phyloP scores from a whole-genome alignment of 371 early-diverging fungal genomes.

The Apophysomyces variabilis region DNA sequence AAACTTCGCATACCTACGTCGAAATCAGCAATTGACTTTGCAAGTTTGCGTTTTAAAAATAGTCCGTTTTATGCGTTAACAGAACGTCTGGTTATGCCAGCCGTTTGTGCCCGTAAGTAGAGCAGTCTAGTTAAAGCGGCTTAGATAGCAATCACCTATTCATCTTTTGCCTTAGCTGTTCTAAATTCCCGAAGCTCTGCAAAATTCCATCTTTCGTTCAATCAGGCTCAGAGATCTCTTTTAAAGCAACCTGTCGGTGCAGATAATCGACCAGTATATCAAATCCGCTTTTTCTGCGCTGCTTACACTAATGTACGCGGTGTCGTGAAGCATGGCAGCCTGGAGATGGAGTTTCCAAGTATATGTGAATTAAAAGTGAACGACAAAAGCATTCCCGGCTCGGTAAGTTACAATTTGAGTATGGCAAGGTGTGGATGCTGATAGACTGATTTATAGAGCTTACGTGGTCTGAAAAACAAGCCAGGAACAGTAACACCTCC shows the following conservation, averaged over 20 bases:
- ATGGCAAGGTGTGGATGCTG: not conserved
- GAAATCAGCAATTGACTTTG: not conserved
- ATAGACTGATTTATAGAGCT: slow-evolving; percentile 32
- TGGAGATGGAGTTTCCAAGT: slow-evolving; percentile 22
- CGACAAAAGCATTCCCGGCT: slow-evolving; percentile 41
- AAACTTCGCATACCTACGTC: not conserved
- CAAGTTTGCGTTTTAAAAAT: not conserved
- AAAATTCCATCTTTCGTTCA: not conserved
- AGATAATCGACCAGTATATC: slow-evolving; percentile 7
- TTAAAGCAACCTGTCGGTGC: not conserved
- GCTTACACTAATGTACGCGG: not conserved
- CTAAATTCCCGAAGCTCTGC: not conserved
- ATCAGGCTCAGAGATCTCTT: not conserved
- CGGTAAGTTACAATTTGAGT: slow-evolving; percentile 35
- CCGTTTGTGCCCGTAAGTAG: not conserved
- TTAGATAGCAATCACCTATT: not conserved
- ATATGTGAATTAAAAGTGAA: slow-evolving; percentile 45
- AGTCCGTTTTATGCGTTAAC: not conserved
- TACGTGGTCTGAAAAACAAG: slow-evolving; percentile 62
- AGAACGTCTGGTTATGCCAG: not conserved
- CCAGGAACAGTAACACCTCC: slow-evolving; percentile 69
- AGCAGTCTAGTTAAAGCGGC: not conserved
- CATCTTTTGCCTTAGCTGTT: not conserved
- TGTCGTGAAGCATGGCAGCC: not conserved
- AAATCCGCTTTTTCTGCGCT: slow-evolving; percentile 17